Evolutionary conservation across 495 filamentous ascomycete species (phyloP), one percentile per base, ranked within the genome.

Genomic region (Aspergillus sclerotiicarbonarius): DNA sequence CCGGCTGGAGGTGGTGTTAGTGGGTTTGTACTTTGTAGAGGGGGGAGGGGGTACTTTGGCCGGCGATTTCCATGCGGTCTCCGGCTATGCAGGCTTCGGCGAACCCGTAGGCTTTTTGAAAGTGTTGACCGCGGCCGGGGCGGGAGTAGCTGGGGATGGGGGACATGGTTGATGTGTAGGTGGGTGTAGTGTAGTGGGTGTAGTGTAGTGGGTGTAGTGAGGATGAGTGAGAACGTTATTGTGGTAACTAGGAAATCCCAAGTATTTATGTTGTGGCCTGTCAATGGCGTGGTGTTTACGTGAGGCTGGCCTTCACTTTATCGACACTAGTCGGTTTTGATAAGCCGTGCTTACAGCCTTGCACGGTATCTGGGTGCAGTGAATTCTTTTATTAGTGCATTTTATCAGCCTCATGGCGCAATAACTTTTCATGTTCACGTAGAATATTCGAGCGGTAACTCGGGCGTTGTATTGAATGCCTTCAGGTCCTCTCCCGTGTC

Each of bases 101-200:
- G 39, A 62, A 62, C 4, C 60, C 60, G 33, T 62, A 62, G 53
- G 57, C 39, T 7, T 62, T 50, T 51, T 53, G 55, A 19, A 51
- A 62, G 13, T 58, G 41, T 35, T 58, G 49, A 3, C 60, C 60
- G 19, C 51, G 53, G 6, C 60, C 60, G 35, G 60, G 60, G 52
- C 51, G 55, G 19, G 60, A 52, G 44, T 58, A 49, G 46, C 46
- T 49, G 46, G 46, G 46, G 46, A 49, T 25, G 46, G 21, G 21
- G 21, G 46, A 20, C 46, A 30, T 49, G 46, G 9, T 49, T 30
- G 21, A 6, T 49, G 21, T n/a, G 41, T 45, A 18, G n/a, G 41
- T 45, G 25, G 25, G 7, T n/a, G n/a, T n/a, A n/a, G n/a, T n/a
- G n/a, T n/a, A n/a, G n/a, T 45, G 19, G 41, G n/a, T n/a, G 19